Evolutionary conservation across 805 yeast genomes (phyloP), one percentile per base, ranked within the genome.

Genomic region (Metschnikowia aberdeeniae): DNA sequence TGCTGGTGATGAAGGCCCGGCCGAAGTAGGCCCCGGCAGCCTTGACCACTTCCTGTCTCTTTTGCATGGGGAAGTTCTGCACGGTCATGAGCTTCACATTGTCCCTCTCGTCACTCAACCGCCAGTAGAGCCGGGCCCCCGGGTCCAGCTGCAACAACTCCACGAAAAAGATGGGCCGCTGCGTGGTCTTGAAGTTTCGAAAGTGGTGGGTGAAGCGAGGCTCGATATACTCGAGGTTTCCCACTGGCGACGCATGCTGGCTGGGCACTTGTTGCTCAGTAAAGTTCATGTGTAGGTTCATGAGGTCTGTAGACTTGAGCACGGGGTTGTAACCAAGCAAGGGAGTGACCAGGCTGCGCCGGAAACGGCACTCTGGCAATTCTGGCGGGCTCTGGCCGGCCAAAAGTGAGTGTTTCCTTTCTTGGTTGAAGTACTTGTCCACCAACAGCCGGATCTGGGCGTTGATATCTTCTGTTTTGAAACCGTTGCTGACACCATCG

Each of bases 61-160:
- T 30, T 13, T 32, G 31, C 5, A 39, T 10, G 4, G 33, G 41
- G 22, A 47, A 31, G 35, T 40, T 36, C 26, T 45, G 53, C 35
- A 47, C 32, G 20, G 53, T 49, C 45, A 47, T 45, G 28, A 46
- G 45, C 32, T 41, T 44, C 44, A 47, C 22, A 28, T 47, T 43
- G 24, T 50, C 44, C 10, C 39, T 31, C 30, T 13, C 29, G 22
- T 51, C 45, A n/a, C 42, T 36, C 29, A 45, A 42, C 6, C 44
- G 41, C 56, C 60, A 57, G 34, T 52, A 52, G 6, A 52, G 31
- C 19, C 42, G 35, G 8, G 50, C 43, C 4, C 59, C 59, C 3
- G 55, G 54, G 19, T 59, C 61, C 39, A 53, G 54, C 39, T 56
- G 53, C 38, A 57, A 52, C 37, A 55, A 36, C 24, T 44, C 52